Percentiles rank a stretch among this genome's conserved stretches.
These are phyloP conservation scores for Capsicum chinense DNA, from an alignment of 257 asterid species.

Conservation along the genomic window DNA sequence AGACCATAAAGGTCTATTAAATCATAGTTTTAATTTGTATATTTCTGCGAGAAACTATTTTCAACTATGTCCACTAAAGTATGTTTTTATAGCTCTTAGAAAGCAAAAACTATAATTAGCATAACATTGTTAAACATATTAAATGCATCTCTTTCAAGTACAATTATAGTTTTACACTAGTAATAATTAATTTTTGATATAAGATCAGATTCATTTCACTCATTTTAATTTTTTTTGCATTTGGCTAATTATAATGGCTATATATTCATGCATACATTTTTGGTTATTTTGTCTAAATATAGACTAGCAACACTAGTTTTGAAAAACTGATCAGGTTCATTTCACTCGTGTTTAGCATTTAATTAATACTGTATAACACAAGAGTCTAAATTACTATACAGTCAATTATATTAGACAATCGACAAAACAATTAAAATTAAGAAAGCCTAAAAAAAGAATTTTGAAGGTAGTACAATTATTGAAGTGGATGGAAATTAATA, in stretches of 20 bases:
- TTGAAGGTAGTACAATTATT: not conserved
- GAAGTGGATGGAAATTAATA: not conserved
- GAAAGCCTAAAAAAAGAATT: not conserved
- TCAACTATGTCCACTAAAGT: not conserved
- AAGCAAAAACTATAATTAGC: not conserved
- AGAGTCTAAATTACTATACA: not conserved
- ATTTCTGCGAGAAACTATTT: too few relatives aligned
- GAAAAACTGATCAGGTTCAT: not conserved
- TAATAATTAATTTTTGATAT: too few relatives aligned
- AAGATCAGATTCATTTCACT: too few relatives aligned
- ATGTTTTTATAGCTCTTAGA: not conserved
- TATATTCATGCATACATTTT: too few relatives aligned
- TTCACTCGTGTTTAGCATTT: not conserved
- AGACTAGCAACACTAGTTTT: not conserved
- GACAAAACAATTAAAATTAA: not conserved
- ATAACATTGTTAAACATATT: not conserved
- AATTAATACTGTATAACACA: too few relatives aligned
- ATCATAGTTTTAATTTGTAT: too few relatives aligned
- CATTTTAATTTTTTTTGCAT: too few relatives aligned
- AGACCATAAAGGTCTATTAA: too few relatives aligned
- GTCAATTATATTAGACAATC: not conserved
- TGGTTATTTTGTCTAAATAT: not conserved
- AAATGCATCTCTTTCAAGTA: too few relatives aligned
- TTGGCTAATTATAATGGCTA: too few relatives aligned
- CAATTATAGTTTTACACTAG: too few relatives aligned